Evolutionary conservation across 345 rosid genomes (phyloP), one percentile per base, ranked within the genome.

Genomic region (Linum tenue): DNA sequence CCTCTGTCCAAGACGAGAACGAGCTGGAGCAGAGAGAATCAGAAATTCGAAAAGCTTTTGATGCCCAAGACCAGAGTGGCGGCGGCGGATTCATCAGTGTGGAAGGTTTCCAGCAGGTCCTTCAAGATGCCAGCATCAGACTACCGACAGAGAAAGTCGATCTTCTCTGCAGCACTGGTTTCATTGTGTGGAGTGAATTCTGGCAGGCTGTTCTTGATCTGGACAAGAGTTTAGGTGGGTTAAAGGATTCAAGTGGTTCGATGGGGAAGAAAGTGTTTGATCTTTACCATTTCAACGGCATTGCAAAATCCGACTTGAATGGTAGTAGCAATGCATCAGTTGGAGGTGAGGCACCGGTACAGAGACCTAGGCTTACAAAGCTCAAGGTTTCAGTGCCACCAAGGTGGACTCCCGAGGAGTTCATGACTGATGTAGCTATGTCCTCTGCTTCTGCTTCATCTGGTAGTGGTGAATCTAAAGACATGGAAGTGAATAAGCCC

Each of bases 231-330:
- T 56, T 79, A 59, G 99, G 99, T 64, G 98, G 99, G 60, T 76
- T 95, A 2, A 87, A 89, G 72, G 99, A 95, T 77, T 84, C 95
- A 58, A 76, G 95, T 36, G 97, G 96, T 40, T 69, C 81, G 79
- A 91, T 95, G 98, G 99, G 99, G 56, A 89, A 86, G 77, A 95
- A 91, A 86, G 88, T 87, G 53, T 95, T 91, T 79, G 96, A 91
- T 60, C 83, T 95, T 42, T 89, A 81, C 82, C 99, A 95, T 78
- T 95, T 95, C 72, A 95, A 95, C 17, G 99, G 99, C 57, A 95
- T 91, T 48, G 99, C 98, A 8, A 95, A 95, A 70, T 89, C 99
- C 14, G 99, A 87, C 75, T 70, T 91, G 63, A 91, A 84, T 70
- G 86, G 89, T 65, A 75, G 83, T 70, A 95, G 85, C 56, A 72